Conservation (phyloP, 768 basidiomycete genomes). For the Rhizopogon vulgaris region DNA sequence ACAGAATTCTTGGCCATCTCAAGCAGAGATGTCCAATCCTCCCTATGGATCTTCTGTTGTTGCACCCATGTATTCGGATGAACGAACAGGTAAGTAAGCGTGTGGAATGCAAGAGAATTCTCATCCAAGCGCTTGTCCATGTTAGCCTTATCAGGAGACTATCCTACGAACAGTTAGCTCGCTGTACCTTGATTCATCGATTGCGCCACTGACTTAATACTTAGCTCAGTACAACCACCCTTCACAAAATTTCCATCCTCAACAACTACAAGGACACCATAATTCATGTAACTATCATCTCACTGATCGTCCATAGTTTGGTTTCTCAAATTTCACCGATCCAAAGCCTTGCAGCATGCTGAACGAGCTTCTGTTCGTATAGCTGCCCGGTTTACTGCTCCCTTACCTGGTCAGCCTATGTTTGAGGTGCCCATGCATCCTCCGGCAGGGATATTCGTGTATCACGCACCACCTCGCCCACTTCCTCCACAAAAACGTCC, state of each 20-base stretch:
- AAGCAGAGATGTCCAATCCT: conserved; percentile 26
- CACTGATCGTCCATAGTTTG: conserved; percentile 12
- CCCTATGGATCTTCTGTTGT: conserved; percentile 40
- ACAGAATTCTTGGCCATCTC: conserved; percentile 26
- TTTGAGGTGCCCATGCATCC: conserved; percentile 29
- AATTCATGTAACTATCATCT: conserved; percentile 27
- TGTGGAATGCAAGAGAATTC: conserved; percentile 5
- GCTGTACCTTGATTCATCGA: conserved; percentile 3
- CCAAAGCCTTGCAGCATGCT: conserved; percentile 43
- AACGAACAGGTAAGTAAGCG: conserved; percentile 44
- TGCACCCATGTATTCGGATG: conserved; percentile 48
- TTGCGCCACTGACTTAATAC: conserved; percentile 11
- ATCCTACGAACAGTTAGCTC: conserved; percentile 31
- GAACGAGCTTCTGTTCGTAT: conserved; percentile 56
- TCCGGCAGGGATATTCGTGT: conserved; percentile 20
- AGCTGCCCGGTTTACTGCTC: conserved; percentile 42
- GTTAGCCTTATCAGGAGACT: conserved; percentile 39
- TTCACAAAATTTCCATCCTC: conserved; percentile 28
- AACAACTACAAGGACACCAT: conserved; percentile 21
- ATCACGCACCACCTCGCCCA: conserved; percentile 20
- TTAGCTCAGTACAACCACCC: conserved; percentile 27
- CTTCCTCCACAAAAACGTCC: conserved; percentile 30
- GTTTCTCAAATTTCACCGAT: conserved; percentile 14
- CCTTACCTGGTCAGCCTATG: conserved; percentile 23
- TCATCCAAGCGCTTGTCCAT: conserved; percentile 10